Evolutionary conservation across 2,329 filamentous ascomycete genomes (phyloP), one percentile per base, ranked within the genome.

Genomic region (Herpotrichia juniperi): DNA sequence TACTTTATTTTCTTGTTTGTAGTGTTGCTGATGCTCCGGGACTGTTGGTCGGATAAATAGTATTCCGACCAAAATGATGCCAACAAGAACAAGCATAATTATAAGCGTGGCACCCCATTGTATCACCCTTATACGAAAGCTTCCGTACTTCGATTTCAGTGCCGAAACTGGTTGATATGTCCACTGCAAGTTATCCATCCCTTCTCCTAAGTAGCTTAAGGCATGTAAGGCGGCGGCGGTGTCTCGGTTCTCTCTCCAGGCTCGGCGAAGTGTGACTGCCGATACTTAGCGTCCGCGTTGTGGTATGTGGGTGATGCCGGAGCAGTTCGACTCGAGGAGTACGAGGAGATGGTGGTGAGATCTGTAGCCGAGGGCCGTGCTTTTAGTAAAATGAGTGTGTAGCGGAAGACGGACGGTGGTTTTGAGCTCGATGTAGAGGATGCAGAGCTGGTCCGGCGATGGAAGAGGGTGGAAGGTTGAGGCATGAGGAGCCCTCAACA

Each of bases 311-410:
- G 26, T 7, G 48, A 46, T 10, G 46, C 6, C 3, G 45, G 44
- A 8, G 47, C 10, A 22, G 42, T 57, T 19, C 48, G 42, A 21
- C 32, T 43, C 24, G 37, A 37, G 2, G 51, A 37, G 53, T 60
- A 60, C 4, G 50, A 44, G 26, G 50, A 59, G n/a, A 64, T 31
- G 2, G 44, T 43, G 35, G 51, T 45, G 49, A 65, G 51, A 28
- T 65, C 59, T 8, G 50, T 46, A 8, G 35, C n/a, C 10, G 58
- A 51, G 6, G 66, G 67, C 9, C 62, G 54, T 14, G 66, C 67
- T 58, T 65, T 69, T 14, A 69, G 61, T 2, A 70, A 51, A 19
- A 68, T 65, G 42, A 68, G 50, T 3, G 63, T 57, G 55, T 68
- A 69, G 50, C 56, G 63, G 24, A 67, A 48, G 31, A 60, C 50